Base-by-base conservation (phyloP, 495 filamentous ascomycete genomes). In the Xylaria bambusicola region DNA sequence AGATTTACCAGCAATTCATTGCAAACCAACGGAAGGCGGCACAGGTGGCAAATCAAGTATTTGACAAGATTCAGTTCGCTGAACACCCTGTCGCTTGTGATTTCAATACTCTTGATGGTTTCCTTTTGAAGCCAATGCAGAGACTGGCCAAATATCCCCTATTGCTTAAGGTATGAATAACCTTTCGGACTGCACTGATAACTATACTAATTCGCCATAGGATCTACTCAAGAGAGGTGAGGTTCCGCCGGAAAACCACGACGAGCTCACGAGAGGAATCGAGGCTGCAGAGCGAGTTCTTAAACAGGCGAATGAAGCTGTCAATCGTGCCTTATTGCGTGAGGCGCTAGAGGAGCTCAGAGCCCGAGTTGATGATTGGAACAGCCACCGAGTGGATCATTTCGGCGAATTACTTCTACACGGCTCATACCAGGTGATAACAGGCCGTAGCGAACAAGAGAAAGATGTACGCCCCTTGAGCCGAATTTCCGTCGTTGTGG, bases 51-150 rank as follows among this genome's bases (percentile, higher is more conserved):
- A 80, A 78, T 49, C 74, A 79, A 41, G 80, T 85, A 21, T 89
- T 87, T 58, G 82, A 86, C 54, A 87, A 87, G 67, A 83, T 84
- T 29, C 71, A 75, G 38, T 53, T 66, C 3, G 79, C 79, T 12
- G 75, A 78, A 2, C 82, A 84, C 60, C 81, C 82, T 3, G 82
- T 84, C 6, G 79, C 81, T 6, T 78, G 77, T 47, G 82, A 84
- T 55, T 81, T 83, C 60, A 83, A 84, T 60, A 84, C 82, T 1
- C 77, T 98, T 9, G 90, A 91, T 65, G 90, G 91, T 3, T 98
- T 98, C 71, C 83, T 98, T 9, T 80, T 98, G 57, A 98, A 98
- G 69, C 94, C 94, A 6, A 96, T 98, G 78, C 94, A 98, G 74
- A 85, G 94, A 53, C 78, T 98, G 52, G 88, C 91, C 44, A 96